These are phyloP conservation scores for Wickerhamomyces strasburgensis DNA, from an alignment of 805 yeast species.

Conservation along the genomic window DNA sequence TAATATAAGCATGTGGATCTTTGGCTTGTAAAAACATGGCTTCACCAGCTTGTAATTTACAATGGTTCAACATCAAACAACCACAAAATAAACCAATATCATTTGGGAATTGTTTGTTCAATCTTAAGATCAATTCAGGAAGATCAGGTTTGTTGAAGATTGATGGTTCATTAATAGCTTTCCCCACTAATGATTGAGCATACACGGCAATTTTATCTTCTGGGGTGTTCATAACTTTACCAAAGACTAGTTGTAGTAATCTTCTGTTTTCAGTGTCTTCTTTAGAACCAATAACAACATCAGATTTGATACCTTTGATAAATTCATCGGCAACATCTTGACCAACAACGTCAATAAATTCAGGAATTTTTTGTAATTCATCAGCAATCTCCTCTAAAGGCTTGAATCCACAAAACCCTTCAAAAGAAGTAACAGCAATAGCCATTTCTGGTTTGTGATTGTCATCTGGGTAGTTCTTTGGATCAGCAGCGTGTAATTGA, in stretches of 20 bases:
- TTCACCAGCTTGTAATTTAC: conserved; percentile 77
- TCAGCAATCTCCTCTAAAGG: conserved; percentile 75
- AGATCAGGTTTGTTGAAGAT: conserved; percentile 49
- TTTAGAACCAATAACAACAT: conserved; percentile 38
- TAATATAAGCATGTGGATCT: conserved; percentile 96
- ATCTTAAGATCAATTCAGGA: conserved; percentile 68
- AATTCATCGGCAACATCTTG: conserved; percentile 51
- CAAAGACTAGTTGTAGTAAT: conserved; percentile 70
- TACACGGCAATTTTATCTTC: conserved; percentile 49
- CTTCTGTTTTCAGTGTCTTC: conserved; percentile 57
- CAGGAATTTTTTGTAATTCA: conserved; percentile 70
- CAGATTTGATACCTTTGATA: conserved; percentile 37
- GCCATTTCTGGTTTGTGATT: conserved; percentile 99
- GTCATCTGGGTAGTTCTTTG: conserved; percentile 93
- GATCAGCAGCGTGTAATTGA: conserved; percentile 73
- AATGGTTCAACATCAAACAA: conserved; percentile 86
- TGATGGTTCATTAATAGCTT: conserved; percentile 56
- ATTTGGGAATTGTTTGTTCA: conserved; percentile 84
- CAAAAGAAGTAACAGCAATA: conserved; percentile 90
- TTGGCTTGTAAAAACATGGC: conserved; percentile 95
- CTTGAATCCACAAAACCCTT: conserved; percentile 97
- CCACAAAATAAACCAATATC: conserved; percentile 97
- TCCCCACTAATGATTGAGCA: conserved; percentile 61
- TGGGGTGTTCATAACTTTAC: conserved; percentile 78
- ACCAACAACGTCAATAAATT: conserved; percentile 68